Evolutionary conservation across 2,329 filamentous ascomycete genomes (phyloP), one percentile per base, ranked within the genome.

Genomic region (Botrytis squamosa): DNA sequence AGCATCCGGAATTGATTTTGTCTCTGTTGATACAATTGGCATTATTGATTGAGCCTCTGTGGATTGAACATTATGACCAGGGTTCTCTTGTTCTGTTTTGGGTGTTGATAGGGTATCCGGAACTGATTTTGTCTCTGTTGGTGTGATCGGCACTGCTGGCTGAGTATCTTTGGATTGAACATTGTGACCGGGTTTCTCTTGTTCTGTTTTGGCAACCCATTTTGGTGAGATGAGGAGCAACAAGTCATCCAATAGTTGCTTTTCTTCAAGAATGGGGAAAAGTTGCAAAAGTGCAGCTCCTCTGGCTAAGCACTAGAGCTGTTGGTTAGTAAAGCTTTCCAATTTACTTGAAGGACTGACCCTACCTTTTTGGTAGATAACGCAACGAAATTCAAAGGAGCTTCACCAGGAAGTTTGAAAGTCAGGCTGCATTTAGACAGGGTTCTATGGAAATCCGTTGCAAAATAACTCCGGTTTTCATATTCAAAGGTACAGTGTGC

Each of bases 181-280:
- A 33, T 22, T 22, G 10, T 33, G 3, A 42, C n/a, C 8, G 0
- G 3, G 12, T 1, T 18, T 18, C 49, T 44, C 40, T 18, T n/a
- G 2, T 29, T 44, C n/a, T 49, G 18, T 42, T 25, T 69, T 16
- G n/a, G 10, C 22, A 25, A 57, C 29, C 25, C 25, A 3, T 33
- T 25, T 20, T 20, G 4, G n/a, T 55, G 36, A 14, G 10, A 60
- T 22, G 20, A 42, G 38, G 8, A 22, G 14, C 22, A 60, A 63
- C 8, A 70, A n/a, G n/a, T 38, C 14, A 44, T 70, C 42, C 2
- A 70, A 33, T 46, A 29, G 40, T 36, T 46, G 29, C 14, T 42
- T 60, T 63, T 70, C n/a, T 59, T 73, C 66, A 25, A 70, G 66
- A 25, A 63, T 25, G 46, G 71, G 46, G 36, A 72, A 38, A 14